phyloP scores from a whole-genome alignment of 23 red algal genomes.

The Gracilaria domingensis region DNA sequence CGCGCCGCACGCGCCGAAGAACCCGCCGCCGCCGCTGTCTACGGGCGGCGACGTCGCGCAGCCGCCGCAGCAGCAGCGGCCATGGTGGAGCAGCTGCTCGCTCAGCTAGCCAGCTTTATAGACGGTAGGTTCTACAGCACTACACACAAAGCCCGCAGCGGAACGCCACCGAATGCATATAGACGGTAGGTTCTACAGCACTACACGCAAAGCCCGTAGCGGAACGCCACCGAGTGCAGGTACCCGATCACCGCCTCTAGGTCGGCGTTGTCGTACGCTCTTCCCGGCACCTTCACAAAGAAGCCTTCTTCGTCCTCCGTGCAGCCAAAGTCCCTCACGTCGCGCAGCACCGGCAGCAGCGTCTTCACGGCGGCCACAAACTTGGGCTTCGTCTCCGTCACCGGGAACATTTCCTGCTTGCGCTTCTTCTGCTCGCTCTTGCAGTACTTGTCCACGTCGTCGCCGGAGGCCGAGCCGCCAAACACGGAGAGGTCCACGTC shows the following conservation, averaged over 20 bases:
- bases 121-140: too few relatives aligned
- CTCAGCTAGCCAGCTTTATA: too few relatives aligned
- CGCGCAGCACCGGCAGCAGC: background rate
- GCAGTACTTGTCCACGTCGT: background rate
- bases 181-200: too few relatives aligned
- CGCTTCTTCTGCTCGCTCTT: background rate
- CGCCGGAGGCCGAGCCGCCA: background rate
- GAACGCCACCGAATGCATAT: background rate
- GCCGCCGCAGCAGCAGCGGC: background rate
- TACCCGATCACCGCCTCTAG: background rate
- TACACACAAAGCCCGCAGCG: background rate
- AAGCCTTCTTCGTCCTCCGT: background rate
- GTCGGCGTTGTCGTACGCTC: slow-evolving; percentile 8
- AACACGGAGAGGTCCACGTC: background rate
- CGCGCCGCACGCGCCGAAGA: background rate
- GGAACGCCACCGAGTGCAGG: background rate
- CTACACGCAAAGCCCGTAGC: background rate
- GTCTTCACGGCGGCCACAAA: background rate
- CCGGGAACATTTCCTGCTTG: background rate
- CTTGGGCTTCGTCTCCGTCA: background rate
- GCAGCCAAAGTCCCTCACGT: background rate
- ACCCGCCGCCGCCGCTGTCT: background rate
- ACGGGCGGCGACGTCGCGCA: background rate
- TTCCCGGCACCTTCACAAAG: background rate
- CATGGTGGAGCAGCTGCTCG: too few relatives aligned